Conservation (phyloP, 2,329 filamentous ascomycete species). For the Colletotrichum neosansevieriae region DNA sequence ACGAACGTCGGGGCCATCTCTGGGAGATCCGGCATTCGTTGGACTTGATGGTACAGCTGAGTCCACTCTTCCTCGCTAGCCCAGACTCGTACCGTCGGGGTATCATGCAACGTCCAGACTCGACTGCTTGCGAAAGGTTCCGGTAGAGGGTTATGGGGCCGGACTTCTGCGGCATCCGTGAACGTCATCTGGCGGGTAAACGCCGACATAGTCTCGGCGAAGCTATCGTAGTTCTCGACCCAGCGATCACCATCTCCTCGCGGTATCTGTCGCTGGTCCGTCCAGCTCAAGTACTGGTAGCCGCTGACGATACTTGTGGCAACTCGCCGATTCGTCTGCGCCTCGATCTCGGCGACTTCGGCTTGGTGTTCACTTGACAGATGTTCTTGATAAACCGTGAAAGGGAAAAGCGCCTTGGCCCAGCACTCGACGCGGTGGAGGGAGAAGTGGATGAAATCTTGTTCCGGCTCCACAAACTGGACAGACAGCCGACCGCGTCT, state of each 20-base stretch:
- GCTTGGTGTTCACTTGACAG: background rate
- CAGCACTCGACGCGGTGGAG: background rate
- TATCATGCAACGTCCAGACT: background rate
- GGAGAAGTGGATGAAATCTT: background rate
- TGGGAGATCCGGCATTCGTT: background rate
- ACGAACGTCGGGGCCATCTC: background rate
- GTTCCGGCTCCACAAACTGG: background rate
- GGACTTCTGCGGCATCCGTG: background rate
- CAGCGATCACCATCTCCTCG: background rate
- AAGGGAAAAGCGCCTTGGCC: background rate
- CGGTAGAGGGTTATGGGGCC: background rate
- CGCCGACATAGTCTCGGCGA: background rate
- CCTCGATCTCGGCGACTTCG: background rate
- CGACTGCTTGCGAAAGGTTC: background rate
- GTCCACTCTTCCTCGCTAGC: background rate
- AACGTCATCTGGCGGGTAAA: background rate
- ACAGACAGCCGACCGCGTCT: background rate
- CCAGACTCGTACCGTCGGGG: background rate
- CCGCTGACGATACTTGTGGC: background rate
- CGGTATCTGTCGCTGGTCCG: background rate
- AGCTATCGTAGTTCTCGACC: background rate
- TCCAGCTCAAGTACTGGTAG: background rate
- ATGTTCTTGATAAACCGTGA: background rate
- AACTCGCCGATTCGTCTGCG: background rate
- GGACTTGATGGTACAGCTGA: background rate